Evolutionary conservation across 2,329 filamentous ascomycete species (phyloP), one percentile per base, ranked within the genome.

Genomic region (Aspergillus japonicus): DNA sequence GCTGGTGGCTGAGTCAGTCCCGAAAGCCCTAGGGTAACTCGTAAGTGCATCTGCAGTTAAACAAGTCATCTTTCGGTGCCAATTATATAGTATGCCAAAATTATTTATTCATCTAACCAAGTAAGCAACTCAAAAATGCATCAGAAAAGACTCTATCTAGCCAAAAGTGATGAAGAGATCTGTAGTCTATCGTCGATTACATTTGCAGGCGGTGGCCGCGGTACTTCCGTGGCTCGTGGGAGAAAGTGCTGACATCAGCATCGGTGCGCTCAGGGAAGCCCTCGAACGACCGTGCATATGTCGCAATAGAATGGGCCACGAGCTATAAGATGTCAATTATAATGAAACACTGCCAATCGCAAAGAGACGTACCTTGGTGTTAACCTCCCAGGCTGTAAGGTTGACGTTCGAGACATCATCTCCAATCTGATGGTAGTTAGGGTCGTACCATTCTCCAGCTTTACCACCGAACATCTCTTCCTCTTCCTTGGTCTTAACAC

Each of bases 291-390:
- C 77, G 71, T 11, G 88, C 88, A 67, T 86, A 91, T 0, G 85
- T 88, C 1, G 88, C 89, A n/a, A 91, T 85, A 1, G 87, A 87
- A 74, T 90, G 87, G 2, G 89, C 89, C 65, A 92, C 88, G 21
- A 64, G 65, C 68, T 69, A 31, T 7, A 57, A 10, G n/a, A 11
- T 8, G 26, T 59, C 39, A 59, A 60, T 31, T 8, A 8, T 1
- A 6, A 19, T 42, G 4, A 14, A 4, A 5, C 5, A 14, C 6
- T 2, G 39, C 12, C 16, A 42, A 42, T 6, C 4, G 5, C 3
- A 8, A 35, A 10, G 2, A 11, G 19, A 44, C 14, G 31, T 52
- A 79, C 82, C 72, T 82, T 80, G 6, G 80, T 78, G 68, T 85
- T 86, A 62, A 82, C 72, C 59, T 83, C 76, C 76, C 83, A 86